Evolutionary conservation across 805 yeast species (phyloP), one percentile per base, ranked within the genome.

Genomic region (Kodamaea lidongshanica): DNA sequence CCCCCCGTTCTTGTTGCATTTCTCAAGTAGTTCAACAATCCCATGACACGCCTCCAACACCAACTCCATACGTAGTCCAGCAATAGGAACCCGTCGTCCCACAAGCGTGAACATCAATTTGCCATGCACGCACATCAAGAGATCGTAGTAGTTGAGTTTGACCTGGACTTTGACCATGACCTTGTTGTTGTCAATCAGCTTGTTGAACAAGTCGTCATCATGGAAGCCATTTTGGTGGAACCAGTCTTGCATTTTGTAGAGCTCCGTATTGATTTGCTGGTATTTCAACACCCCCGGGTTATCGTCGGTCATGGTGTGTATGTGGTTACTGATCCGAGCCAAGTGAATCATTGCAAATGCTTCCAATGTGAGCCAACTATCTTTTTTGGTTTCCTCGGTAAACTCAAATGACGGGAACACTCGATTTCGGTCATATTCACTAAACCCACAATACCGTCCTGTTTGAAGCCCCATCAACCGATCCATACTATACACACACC

Each of bases 401-500:
- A 40, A 48, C 30, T 60, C 57, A 20, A 40, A 36, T 22, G 40
- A 30, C 1, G 67, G 73, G 36, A 42, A 58, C 3, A 33, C 42
- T 4, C 61, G 42, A n/a, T 49, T 45, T 13, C 65, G 48, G 29
- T 66, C 71, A 9, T 48, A 49, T 13, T 59, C 67, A 11, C 46
- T 38, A 19, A 56, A 49, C 17, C 54, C 58, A 46, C 52, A 55
- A 27, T 57, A 53, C 25, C 74, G 52, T 1, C 80, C 82, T 21
- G 64, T 58, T 35, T 73, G 79, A 23, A 74, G 51, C 4, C 72
- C 72, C 36, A 72, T 48, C 10, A 74, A 36, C 36, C 75, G 58
- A 41, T 77, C 84, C 54, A 71, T 55, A 1, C 72, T 61, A 41
- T 66, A 77, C 5, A 69, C 70, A 12, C 65, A 39, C 75, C 78